Conservation (phyloP, 2,329 filamentous ascomycete genomes). For the Pseudopyrenochaeta lycopersici region DNA sequence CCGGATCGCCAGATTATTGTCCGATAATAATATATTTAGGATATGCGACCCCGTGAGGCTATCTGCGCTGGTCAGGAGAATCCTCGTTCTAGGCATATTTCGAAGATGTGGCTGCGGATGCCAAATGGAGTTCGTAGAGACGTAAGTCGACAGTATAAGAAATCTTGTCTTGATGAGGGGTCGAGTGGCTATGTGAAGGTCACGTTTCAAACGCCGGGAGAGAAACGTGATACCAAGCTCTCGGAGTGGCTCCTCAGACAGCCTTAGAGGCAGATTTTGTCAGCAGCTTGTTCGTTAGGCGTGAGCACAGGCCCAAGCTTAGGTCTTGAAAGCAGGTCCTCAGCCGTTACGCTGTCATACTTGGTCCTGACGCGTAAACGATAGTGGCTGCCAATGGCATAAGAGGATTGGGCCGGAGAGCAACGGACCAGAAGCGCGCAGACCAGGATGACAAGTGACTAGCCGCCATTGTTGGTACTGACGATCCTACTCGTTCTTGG, state of each 20-base stretch:
- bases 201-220: slow-evolving; percentile 1
- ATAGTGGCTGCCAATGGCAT: not conserved
- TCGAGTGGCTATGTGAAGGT: not conserved
- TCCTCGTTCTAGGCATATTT: slow-evolving; percentile 30
- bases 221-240: slow-evolving; percentile 1
- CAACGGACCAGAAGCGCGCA: slow-evolving; percentile 3
- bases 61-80: slow-evolving; percentile 36
- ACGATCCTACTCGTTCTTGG: not conserved
- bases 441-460: not conserved
- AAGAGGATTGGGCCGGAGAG: not conserved
- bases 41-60: slow-evolving; percentile 38
- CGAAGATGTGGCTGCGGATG: not conserved
- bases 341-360: not conserved
- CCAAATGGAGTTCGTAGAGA: slow-evolving; percentile 3
- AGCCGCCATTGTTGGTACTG: not conserved
- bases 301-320: slow-evolving; percentile 5
- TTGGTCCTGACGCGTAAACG: slow-evolving; percentile 2
- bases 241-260: not conserved
- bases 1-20: slow-evolving; percentile 30
- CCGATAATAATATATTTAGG: slow-evolving; percentile 32
- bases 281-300: slow-evolving; percentile 1
- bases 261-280: not conserved
- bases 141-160: not conserved
- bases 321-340: not conserved
- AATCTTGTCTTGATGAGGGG: slow-evolving; percentile 3